A percentile compares a stretch with the other conserved stretches of the same genome.
Conservation (phyloP, 2,329 filamentous ascomycete species). For the Thyridium curvatum region DNA sequence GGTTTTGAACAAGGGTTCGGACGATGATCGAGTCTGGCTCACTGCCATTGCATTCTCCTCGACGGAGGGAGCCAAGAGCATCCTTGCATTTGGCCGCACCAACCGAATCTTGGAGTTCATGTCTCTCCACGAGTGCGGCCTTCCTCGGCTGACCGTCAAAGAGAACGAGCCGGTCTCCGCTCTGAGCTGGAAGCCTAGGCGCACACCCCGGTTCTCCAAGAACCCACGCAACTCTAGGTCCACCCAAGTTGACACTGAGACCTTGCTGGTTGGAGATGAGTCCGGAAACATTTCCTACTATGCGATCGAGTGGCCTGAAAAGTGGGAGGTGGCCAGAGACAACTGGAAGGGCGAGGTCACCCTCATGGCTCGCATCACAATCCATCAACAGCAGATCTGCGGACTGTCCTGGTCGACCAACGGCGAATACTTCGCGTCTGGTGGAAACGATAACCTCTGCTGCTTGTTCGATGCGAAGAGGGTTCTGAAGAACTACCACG, state of each 20-base stretch:
- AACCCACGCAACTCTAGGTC: conserved; percentile 36
- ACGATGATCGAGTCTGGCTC: conserved; percentile 49
- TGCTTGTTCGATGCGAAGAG: conserved; percentile 69
- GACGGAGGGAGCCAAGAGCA: conserved; percentile 62
- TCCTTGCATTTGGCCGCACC: conserved; percentile 79
- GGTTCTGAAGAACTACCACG: conserved; percentile 31
- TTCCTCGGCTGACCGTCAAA: conserved; percentile 50
- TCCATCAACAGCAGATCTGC: conserved; percentile 87
- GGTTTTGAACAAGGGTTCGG: conserved; percentile 38
- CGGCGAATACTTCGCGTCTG: conserved; percentile 73
- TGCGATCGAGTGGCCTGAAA: conserved; percentile 74
- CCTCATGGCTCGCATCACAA: conserved; percentile 67
- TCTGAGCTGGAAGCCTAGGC: conserved; percentile 70
- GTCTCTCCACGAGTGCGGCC: conserved; percentile 57
- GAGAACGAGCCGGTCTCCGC: conserved; percentile 72
- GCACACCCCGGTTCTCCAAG: conserved; percentile 43
- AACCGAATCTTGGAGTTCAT: conserved; percentile 72
- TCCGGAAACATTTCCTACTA: conserved; percentile 81
- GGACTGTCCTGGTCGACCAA: conserved; percentile 82
- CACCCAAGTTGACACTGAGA: conserved; percentile 61
- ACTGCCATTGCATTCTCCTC: conserved; percentile 93
- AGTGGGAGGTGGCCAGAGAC: conserved; percentile 55
- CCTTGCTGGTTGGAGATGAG: conserved; percentile 83
- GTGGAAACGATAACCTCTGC: conserved; percentile 88
- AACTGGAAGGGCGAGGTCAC: conserved; percentile 75